Percentiles rank a stretch among this genome's conserved stretches.
Conservation (phyloP, 148 eudicot species). For the Fagopyrum esculentum region DNA sequence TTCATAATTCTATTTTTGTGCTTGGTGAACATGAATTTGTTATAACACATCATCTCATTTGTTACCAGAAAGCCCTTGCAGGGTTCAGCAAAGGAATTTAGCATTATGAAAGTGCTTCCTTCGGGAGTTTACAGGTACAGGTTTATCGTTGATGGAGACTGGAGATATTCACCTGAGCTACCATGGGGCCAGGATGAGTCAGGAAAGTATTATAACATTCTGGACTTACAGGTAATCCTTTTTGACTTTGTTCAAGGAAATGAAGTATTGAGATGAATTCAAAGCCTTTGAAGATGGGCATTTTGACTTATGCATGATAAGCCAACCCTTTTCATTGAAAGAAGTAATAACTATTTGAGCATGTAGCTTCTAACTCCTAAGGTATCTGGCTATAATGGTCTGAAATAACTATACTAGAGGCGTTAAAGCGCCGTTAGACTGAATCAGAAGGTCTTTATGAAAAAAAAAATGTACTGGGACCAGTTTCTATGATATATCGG, state of each 20-base stretch:
- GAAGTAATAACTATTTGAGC: not conserved
- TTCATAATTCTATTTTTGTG: not conserved
- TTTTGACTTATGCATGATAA: not conserved
- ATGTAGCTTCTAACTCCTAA: not conserved
- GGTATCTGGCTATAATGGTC: not conserved
- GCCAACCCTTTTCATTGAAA: not conserved
- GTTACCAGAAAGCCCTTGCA: conserved; percentile 61
- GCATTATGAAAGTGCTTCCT: conserved; percentile 76
- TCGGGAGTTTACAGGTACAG: conserved; percentile 81
- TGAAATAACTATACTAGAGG: not conserved
- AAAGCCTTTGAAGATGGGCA: not conserved
- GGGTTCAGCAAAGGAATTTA: conserved; percentile 71
- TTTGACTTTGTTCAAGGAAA: not conserved
- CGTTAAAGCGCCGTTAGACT: not conserved
- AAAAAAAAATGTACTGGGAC: not conserved
- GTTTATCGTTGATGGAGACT: conserved; percentile 74
- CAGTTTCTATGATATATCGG: not conserved
- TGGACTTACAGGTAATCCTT: conserved; percentile 62
- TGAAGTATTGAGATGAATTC: conserved; percentile 2
- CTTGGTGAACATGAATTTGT: not conserved
- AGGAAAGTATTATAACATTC: conserved; percentile 64
- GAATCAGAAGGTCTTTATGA: not conserved
- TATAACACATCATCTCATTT: not conserved
- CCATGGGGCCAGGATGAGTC: conserved; percentile 66
- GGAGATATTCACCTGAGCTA: conserved; percentile 62